These are phyloP conservation scores for Saccharum hybrid DNA, from an alignment of 202 grass and related monocot genomes.

Conservation along the genomic window DNA sequence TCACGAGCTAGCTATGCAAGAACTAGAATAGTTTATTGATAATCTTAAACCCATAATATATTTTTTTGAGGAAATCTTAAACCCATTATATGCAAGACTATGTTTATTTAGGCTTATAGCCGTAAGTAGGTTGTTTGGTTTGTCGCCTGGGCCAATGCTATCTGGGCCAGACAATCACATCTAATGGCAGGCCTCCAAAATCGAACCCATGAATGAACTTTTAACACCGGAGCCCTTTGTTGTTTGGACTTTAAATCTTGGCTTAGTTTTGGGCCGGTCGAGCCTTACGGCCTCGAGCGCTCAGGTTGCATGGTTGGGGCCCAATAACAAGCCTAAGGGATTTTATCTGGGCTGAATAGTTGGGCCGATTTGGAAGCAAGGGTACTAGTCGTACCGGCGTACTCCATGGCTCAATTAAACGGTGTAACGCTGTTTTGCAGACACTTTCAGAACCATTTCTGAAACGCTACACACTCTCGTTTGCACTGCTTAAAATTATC, in stretches of 20 bases:
- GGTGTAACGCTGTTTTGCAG: neutral
- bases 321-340: neutral
- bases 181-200: neutral
- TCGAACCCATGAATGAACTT: neutral
- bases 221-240: neutral
- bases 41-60: neutral
- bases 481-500: neutral
- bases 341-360: neutral
- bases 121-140: no score
- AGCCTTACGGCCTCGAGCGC: neutral
- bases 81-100: no score
- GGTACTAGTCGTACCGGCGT: no score
- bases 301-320: neutral
- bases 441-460: neutral
- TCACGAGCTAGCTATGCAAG: no score
- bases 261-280: neutral
- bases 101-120: no score
- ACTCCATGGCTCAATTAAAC: neutral
- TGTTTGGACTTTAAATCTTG: neutral
- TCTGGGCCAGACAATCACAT: neutral
- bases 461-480: neutral
- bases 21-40: no score
- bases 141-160: no score
- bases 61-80: no score
- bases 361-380: neutral